Evolutionary conservation across 1,139 yeast genomes (phyloP).

Genomic region (Nematodospora anomalae): DNA sequence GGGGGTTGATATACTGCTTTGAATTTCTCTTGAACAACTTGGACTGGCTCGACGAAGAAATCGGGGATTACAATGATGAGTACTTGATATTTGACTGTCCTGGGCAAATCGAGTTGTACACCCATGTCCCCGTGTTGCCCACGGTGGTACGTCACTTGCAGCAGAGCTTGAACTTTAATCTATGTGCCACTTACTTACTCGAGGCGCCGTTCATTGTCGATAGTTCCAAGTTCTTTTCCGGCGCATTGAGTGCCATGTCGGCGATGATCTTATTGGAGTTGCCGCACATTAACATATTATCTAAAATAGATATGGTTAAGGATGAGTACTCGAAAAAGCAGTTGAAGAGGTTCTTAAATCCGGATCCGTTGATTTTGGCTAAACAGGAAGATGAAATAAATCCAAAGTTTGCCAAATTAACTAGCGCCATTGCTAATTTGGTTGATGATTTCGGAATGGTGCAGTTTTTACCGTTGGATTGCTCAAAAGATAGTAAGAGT

Average conservation of each 20-base stretch:
- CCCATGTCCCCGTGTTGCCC: constrained; percentile 93
- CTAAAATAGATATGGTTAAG: constrained; percentile 82
- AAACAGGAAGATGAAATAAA: constrained; percentile 47
- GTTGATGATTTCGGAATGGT: constrained; percentile 99
- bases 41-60: constrained; percentile 96
- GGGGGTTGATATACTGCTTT: constrained; percentile 90
- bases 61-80: constrained; percentile 92
- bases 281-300: constrained; percentile 88
- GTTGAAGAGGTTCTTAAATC: constrained; percentile 81
- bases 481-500: constrained; percentile 72
- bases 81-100: constrained; percentile 96
- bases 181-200: constrained; percentile 88
- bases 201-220: constrained; percentile 96
- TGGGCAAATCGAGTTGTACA: constrained; percentile 94
- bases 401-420: constrained; percentile 74
- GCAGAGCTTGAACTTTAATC: constrained; percentile 72
- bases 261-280: constrained; percentile 94
- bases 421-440: constrained; percentile 79
- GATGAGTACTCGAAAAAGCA: constrained; percentile 72
- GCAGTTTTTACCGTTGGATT: constrained; percentile 87
- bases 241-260: constrained; percentile 95
- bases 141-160: constrained; percentile 81
- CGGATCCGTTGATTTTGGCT: constrained; percentile 76
- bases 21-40: constrained; percentile 82
- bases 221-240: constrained; percentile 87